phyloP scores from a whole-genome alignment of 345 rosid species.

The Salix viminalis region DNA sequence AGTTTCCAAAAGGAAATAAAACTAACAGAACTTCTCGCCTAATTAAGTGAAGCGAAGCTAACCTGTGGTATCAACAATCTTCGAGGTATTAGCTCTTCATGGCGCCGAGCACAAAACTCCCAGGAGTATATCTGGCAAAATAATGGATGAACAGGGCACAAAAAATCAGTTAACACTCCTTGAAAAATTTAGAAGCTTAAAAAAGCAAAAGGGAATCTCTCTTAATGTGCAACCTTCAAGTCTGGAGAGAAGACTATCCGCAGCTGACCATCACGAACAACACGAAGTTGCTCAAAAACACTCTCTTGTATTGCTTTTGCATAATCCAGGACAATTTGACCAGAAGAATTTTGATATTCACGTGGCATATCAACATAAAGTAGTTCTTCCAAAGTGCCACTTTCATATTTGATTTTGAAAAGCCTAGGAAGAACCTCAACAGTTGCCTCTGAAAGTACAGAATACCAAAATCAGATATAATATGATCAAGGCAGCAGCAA shows the following conservation, averaged over 20 bases:
- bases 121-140: constrained; percentile 76
- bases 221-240: constrained; percentile 53
- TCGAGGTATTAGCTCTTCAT: constrained; percentile 95
- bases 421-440: constrained; percentile 98
- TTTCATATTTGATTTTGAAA: constrained; percentile 94
- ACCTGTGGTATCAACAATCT: constrained; percentile 94
- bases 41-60: not conserved
- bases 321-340: constrained; percentile 92
- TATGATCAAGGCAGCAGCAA: not conserved
- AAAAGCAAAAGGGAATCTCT: not conserved
- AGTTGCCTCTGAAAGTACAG: constrained; percentile 68
- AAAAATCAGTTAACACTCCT: not conserved
- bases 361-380: constrained; percentile 95
- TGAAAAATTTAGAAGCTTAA: not conserved
- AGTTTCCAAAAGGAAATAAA: not conserved
- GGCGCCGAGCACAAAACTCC: constrained; percentile 99
- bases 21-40: not conserved
- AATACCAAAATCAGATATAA: constrained; percentile 17
- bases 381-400: constrained; percentile 96
- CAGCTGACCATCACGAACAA: constrained; percentile 97
- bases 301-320: constrained; percentile 99
- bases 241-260: constrained; percentile 92
- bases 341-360: constrained; percentile 82
- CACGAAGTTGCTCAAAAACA: constrained; percentile 97
- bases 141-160: constrained; percentile 3